These are phyloP conservation scores for Termitomyces sp. DNA, from an alignment of 768 basidiomycete genomes.

Conservation along the genomic window DNA sequence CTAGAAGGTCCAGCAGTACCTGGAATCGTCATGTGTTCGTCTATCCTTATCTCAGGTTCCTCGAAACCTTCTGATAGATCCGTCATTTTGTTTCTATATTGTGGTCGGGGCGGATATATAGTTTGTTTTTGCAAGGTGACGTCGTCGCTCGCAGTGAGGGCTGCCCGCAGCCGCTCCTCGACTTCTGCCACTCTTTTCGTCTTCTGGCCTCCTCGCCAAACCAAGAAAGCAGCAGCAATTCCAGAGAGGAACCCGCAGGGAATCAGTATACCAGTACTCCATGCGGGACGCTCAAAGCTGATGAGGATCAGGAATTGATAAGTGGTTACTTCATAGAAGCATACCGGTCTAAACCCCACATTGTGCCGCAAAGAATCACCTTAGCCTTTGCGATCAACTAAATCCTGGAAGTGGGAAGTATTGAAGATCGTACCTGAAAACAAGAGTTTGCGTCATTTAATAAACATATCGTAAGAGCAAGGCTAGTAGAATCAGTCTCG, in stretches of 20 bases:
- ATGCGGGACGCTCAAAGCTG: constrained; percentile 60
- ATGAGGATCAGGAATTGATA: neutral
- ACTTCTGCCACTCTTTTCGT: constrained; percentile 67
- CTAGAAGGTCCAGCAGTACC: constrained; percentile 8
- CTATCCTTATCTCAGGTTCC: constrained; percentile 22
- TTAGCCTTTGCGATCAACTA: constrained; percentile 15
- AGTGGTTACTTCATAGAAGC: neutral
- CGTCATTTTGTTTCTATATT: neutral
- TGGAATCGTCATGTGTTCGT: constrained; percentile 36
- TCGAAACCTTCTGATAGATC: constrained; percentile 6
- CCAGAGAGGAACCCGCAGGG: constrained; percentile 72
- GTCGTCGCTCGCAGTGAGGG: constrained; percentile 20
- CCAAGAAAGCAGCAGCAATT: constrained; percentile 65
- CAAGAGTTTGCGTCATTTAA: constrained; percentile 73
- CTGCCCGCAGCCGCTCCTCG: constrained; percentile 49
- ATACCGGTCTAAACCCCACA: constrained; percentile 76
- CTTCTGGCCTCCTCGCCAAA: constrained; percentile 66
- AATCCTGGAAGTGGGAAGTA: neutral
- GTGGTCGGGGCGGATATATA: neutral
- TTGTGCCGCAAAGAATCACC: constrained; percentile 64
- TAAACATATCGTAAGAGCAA: constrained; percentile 68
- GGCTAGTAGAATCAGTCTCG: constrained; percentile 26
- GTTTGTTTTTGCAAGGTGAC: neutral
- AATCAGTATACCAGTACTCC: constrained; percentile 66
- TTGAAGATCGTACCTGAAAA: constrained; percentile 51